Evolutionary conservation across 495 filamentous ascomycete species (phyloP).

Genomic region (Oleoguttula mirabilis): DNA sequence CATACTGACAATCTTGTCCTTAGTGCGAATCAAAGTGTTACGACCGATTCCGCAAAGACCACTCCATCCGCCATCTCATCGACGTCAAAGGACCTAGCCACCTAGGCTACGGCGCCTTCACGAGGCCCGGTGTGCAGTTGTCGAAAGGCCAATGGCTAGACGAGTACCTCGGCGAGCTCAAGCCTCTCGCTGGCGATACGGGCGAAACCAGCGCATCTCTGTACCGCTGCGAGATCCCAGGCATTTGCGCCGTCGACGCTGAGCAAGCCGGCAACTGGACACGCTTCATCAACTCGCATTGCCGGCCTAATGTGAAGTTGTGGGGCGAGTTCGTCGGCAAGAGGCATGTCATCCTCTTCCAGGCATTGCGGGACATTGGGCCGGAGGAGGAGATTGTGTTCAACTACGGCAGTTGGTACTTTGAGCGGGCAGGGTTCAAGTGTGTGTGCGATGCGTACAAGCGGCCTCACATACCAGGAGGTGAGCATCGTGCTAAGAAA

Average conservation of each 20-base stretch:
- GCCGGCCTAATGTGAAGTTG: neutral
- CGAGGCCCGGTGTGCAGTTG: neutral
- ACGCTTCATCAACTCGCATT: conserved; percentile 1
- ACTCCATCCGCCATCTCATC: neutral
- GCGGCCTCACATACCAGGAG: neutral
- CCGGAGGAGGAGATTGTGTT: neutral
- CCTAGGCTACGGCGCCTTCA: conserved; percentile 1
- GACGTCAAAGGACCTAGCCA: conserved; percentile 1
- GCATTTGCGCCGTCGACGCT: neutral
- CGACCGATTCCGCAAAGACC: neutral
- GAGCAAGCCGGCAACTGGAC: conserved; percentile 4
- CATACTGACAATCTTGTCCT: neutral
- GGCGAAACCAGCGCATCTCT: neutral
- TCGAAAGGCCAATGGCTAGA: conserved; percentile 1
- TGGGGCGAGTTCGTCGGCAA: neutral
- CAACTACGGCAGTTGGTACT: conserved; percentile 1
- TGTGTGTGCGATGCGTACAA: neutral
- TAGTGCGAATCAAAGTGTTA: neutral
- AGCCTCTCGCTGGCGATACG: neutral
- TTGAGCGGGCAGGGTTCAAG: neutral
- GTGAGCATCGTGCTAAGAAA: too few relatives aligned
- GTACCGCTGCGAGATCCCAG: neutral
- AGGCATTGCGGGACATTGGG: neutral
- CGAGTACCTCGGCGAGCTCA: conserved; percentile 1
- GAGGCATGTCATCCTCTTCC: neutral